Evolutionary conservation across 768 basidiomycete genomes (phyloP), one percentile per base, ranked within the genome.

Genomic region (Lyophyllum shimeji): DNA sequence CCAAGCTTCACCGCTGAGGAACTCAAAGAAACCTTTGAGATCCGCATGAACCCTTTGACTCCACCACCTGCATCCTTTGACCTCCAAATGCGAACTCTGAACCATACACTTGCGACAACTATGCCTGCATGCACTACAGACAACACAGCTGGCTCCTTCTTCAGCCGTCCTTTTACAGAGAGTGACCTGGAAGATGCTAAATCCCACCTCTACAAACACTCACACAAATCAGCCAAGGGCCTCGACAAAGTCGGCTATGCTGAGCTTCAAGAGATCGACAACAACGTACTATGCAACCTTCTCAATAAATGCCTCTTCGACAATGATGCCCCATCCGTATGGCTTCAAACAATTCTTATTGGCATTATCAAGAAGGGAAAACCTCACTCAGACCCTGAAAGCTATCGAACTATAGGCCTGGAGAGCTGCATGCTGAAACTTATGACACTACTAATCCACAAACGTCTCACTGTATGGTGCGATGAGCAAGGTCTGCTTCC

Each of bases 351-450:
- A 1, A 15, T 47, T 2, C 46, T 58, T 0, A 24, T 58, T 43
- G 57, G 23, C 1, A 49, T 58, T 9, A 46, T 53, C 1, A 66
- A 66, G 47, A 52, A 46, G 45, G 62, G 62, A 18, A 67, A 67
- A 33, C n/a, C 49, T 11, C 50, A 43, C 5, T 40, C 31, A 0
- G 49, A 59, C 18, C 63, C 66, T 5, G 52, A 62, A 7, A 52
- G 53, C 34, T 67, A 67, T 45, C 52, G 59, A 0, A 42, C 58
- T 9, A 59, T 67, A 7, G 62, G 62, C 1, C 61, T 67, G 0
- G 62, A 67, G 37, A 59, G 62, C 31, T 63, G 62, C 52, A 43
- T 64, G 0, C 49, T 68, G 3, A 68, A 66, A 37, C 42, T 65
- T 9, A 53, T 68, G 50, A 66, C 65, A 6, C 59, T 66, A 5